Evolutionary conservation across 75 land plant genomes (phyloP), one percentile per base, ranked within the genome.

Genomic region (Cryptomeria japonica): DNA sequence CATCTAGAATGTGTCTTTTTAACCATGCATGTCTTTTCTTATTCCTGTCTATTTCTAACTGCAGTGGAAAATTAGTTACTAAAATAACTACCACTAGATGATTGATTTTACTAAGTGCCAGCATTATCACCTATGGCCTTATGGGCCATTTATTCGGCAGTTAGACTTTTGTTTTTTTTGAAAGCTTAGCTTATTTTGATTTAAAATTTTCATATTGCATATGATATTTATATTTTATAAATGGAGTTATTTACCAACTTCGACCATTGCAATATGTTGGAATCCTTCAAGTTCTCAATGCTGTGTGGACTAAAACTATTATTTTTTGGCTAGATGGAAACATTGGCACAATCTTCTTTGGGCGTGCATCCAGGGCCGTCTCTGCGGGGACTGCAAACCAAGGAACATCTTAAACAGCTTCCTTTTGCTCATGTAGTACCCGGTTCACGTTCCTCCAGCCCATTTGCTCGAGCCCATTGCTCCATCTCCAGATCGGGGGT

Each of bases 311-410:
- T 75, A 14, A 75, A 75, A 75, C 77, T 32, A 75, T 75, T 13
- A 11, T 0, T 82, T 82, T 41, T 82, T 44, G 28, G 84, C 47
- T 82, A 82, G 84, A 82, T 82, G 84, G 84, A 82, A 12, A 44
- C 84, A 82, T 82, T 82, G 51, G 31, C 49, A 0, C 84, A 82
- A 25, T 82, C 84, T 82, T 12, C 84, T 32, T 82, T 82, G 49
- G 46, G n/a, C n/a, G 46, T 82, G 51, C 84, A 25, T 82, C 46
- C 84, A 11, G n/a, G 14, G 2, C 32, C 32, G 10, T 9, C 32
- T 82, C 5, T 41, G 44, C 46, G 42, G 31, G 84, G n/a, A n/a
- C 84, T 22, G 11, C 46, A 44, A n/a, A 28, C 49, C 46, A 39
- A 44, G 32, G 84, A 82, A 42, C 32, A 25, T 82, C 31, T 82